Percentiles rank a stretch among this genome's conserved stretches.
These are phyloP conservation scores for Lentinula detonsa DNA, from an alignment of 768 basidiomycete genomes.

Conservation along the genomic window DNA sequence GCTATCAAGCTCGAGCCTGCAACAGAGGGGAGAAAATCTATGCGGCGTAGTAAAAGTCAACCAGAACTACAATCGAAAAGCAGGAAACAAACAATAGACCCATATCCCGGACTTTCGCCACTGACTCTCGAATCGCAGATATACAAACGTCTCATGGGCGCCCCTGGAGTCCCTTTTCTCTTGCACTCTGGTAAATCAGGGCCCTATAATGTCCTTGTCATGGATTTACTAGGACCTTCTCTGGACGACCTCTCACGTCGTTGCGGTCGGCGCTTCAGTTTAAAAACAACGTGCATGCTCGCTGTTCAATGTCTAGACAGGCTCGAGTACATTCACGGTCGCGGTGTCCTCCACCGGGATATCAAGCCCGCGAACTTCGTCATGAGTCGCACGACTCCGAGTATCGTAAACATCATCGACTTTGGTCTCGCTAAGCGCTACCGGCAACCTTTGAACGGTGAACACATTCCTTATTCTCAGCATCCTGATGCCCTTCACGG, in stretches of 20 bases:
- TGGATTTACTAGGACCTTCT: slow-evolving; percentile 91
- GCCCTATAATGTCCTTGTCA: slow-evolving; percentile 96
- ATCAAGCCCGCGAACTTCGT: slow-evolving; percentile 99
- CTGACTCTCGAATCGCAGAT: slow-evolving; percentile 88
- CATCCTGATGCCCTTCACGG: slow-evolving; percentile 58
- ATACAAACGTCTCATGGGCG: slow-evolving; percentile 87
- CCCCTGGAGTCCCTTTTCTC: slow-evolving; percentile 86
- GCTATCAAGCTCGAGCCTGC: slow-evolving; percentile 81
- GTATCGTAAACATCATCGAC: slow-evolving; percentile 83
- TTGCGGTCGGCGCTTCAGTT: slow-evolving; percentile 86
- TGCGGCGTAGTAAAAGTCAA: slow-evolving; percentile 6
- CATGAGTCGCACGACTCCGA: slow-evolving; percentile 69
- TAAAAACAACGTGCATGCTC: slow-evolving; percentile 91
- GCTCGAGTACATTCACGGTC: slow-evolving; percentile 94
- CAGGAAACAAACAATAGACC: slow-evolving; percentile 12
- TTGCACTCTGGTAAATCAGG: slow-evolving; percentile 90
- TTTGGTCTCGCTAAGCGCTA: slow-evolving; percentile 82
- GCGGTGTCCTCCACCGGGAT: slow-evolving; percentile 92
- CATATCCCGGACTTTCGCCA: slow-evolving; percentile 9
- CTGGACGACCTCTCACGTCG: slow-evolving; percentile 84
- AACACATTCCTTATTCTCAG: slow-evolving; percentile 68
- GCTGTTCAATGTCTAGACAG: slow-evolving; percentile 93
- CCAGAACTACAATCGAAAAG: background rate
- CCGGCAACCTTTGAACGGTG: slow-evolving; percentile 56
- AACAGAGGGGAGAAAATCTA: background rate